A percentile compares a stretch with the other conserved stretches of the same genome.
phyloP scores from a whole-genome alignment of 768 basidiomycete species.

The Pseudohyphozyma bogoriensis region DNA sequence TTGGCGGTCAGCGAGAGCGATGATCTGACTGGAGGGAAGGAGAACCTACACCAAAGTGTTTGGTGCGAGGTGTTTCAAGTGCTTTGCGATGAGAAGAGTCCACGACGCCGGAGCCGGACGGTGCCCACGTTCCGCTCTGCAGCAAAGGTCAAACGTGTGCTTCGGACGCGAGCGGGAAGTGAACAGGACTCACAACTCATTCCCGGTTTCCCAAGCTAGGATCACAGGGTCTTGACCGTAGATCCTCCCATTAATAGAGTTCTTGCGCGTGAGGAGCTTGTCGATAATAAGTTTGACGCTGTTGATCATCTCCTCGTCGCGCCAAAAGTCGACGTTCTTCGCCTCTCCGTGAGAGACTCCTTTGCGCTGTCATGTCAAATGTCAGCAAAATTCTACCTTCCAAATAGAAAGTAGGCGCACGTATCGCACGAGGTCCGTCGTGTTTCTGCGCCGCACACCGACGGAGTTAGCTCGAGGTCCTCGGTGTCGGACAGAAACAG shows the following conservation, averaged over 20 bases:
- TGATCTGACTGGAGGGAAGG: neutral
- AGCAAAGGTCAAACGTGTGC: conserved; percentile 31
- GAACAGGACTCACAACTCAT: no score
- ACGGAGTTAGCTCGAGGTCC: no score
- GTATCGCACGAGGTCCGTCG: conserved; percentile 12
- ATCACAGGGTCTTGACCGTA: conserved; percentile 33
- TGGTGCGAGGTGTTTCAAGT: conserved; percentile 31
- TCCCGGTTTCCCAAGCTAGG: conserved; percentile 32
- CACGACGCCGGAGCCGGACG: conserved; percentile 29
- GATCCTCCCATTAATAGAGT: conserved; percentile 28
- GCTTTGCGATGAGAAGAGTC: conserved; percentile 28
- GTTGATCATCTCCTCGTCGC: conserved; percentile 26
- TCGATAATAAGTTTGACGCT: conserved; percentile 30
- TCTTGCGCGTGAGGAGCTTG: conserved; percentile 31
- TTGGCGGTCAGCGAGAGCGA: neutral
- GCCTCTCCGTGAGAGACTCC: conserved; percentile 21
- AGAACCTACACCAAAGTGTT: conserved; percentile 26
- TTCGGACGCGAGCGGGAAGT: neutral
- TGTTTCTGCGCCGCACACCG: no score
- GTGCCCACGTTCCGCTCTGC: conserved; percentile 8
- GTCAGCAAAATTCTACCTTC: neutral
- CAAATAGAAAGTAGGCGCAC: neutral
- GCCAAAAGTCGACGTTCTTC: conserved; percentile 28
- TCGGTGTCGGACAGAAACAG: no score
- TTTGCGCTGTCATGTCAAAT: conserved; percentile 7